phyloP scores from a whole-genome alignment of 2,329 filamentous ascomycete species.

The Mollisia scopiformis region DNA sequence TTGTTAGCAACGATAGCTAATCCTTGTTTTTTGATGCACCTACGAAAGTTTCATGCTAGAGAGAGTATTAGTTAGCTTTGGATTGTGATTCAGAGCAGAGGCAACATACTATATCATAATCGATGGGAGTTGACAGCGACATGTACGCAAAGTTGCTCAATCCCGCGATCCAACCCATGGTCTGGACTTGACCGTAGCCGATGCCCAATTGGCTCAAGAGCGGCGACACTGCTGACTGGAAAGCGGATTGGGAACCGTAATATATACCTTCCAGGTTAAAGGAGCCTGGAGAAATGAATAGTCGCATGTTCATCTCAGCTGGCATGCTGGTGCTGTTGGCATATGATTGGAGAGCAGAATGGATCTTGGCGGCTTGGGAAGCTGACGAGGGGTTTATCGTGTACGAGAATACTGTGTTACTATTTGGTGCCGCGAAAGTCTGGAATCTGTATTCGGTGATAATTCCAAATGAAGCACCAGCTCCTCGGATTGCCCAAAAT shows the following conservation, averaged over 20 bases:
- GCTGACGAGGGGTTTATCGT: conserved; percentile 1
- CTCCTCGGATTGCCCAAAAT: conserved; percentile 46
- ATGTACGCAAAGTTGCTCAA: conserved; percentile 21
- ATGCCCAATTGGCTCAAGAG: conserved; percentile 13
- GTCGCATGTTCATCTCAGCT: conserved; percentile 22
- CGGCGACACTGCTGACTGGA: conserved; percentile 15
- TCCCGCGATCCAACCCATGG: conserved; percentile 19
- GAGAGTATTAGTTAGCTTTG: no score
- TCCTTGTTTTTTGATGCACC: neutral
- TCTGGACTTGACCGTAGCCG: conserved; percentile 4
- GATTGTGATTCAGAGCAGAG: neutral
- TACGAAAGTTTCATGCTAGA: conserved; percentile 24
- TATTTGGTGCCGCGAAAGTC: conserved; percentile 55
- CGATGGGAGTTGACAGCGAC: conserved; percentile 12
- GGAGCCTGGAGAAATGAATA: conserved; percentile 10
- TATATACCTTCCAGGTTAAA: conserved; percentile 18
- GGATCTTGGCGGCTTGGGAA: conserved; percentile 6
- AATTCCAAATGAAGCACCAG: conserved; percentile 39
- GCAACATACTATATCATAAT: conserved; percentile 21
- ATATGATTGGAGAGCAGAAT: conserved; percentile 17
- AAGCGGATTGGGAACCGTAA: conserved; percentile 18
- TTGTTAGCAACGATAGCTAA: neutral
- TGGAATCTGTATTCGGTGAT: conserved; percentile 36
- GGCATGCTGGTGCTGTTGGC: conserved; percentile 21
- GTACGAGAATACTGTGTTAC: conserved; percentile 19